Evolutionary conservation across 2,329 filamentous ascomycete species (phyloP).

Genomic region (Diplodia sapinea): DNA sequence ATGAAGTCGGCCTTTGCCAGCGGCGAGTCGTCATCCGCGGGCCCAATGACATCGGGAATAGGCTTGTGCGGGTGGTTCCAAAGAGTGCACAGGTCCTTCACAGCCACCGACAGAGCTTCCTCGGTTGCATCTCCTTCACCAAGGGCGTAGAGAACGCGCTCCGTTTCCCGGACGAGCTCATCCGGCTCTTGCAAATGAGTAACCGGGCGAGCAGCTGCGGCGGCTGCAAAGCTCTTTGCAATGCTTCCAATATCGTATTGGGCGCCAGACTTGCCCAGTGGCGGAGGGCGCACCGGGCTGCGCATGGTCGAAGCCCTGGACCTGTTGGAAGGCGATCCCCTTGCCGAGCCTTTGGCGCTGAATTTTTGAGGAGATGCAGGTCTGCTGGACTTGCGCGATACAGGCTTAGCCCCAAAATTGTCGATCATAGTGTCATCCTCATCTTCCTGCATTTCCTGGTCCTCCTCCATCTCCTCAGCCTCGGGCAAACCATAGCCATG

Average conservation of each 20-base stretch:
- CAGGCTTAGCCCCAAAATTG: constrained; percentile 20
- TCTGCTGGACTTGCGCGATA: constrained; percentile 28
- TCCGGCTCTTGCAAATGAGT: constrained; percentile 69
- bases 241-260: constrained; percentile 72
- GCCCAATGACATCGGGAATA: constrained; percentile 32
- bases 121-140: constrained; percentile 42
- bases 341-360: constrained; percentile 47
- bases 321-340: constrained; percentile 34
- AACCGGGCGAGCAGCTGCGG: constrained; percentile 56
- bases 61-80: constrained; percentile 65
- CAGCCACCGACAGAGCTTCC: constrained; percentile 39
- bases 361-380: constrained; percentile 40
- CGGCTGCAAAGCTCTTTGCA: constrained; percentile 60
- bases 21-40: constrained; percentile 60
- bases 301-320: constrained; percentile 38
- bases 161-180: constrained; percentile 75
- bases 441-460: constrained; percentile 39
- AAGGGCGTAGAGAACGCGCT: constrained; percentile 65
- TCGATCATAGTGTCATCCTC: constrained; percentile 46
- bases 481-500: constrained; percentile 12
- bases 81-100: constrained; percentile 40
- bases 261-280: constrained; percentile 44
- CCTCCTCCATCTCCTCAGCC: constrained; percentile 37
- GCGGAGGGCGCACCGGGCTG: constrained; percentile 28
- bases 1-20: constrained; percentile 78